These are phyloP conservation scores for Hsuehochloa calcarea DNA, from an alignment of 176 grass and related monocot species.

Conservation along the genomic window DNA sequence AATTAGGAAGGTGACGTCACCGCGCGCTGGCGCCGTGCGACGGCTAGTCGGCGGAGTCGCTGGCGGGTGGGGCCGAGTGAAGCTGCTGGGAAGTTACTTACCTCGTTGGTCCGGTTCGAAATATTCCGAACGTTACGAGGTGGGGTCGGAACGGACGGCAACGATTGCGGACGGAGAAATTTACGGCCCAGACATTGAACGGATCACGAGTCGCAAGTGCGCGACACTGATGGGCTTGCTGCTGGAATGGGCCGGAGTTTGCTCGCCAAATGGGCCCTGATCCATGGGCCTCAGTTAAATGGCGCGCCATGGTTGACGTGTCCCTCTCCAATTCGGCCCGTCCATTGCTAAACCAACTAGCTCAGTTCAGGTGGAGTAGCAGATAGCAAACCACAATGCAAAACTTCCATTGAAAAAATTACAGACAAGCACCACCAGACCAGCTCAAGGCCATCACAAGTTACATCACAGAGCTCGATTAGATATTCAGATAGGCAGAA, in stretches of 20 bases:
- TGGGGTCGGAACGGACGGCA: neutral
- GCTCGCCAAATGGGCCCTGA: too few relatives aligned
- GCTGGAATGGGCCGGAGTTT: too few relatives aligned
- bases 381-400: neutral
- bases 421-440: neutral
- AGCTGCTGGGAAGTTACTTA: too few relatives aligned
- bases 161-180: neutral
- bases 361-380: neutral
- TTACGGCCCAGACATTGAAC: neutral
- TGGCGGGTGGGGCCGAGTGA: neutral
- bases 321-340: too few relatives aligned
- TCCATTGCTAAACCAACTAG: too few relatives aligned
- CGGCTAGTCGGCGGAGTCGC: neutral
- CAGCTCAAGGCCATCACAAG: neutral
- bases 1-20: slow-evolving; percentile 2
- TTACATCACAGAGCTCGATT: neutral
- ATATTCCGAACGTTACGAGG: neutral
- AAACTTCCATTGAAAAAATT: neutral
- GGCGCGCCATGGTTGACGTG: too few relatives aligned
- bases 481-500: neutral
- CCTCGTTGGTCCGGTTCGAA: neutral
- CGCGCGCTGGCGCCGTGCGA: slow-evolving; percentile 20
- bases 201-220: too few relatives aligned
- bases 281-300: too few relatives aligned
- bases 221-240: too few relatives aligned